phyloP scores from a whole-genome alignment of 1,139 yeast genomes.

The Saccharomyces pastorianus region DNA sequence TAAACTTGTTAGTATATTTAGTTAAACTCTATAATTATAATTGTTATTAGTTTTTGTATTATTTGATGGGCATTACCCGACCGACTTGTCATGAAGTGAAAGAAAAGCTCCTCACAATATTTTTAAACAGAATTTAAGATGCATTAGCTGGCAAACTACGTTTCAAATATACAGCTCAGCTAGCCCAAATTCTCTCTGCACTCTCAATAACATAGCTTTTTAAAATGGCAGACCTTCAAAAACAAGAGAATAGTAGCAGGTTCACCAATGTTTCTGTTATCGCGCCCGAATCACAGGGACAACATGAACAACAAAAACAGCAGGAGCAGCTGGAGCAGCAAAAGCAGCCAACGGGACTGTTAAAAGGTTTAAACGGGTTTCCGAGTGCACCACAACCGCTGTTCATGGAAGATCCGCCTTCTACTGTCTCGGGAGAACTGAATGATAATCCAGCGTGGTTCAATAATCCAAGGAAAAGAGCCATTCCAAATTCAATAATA shows the following conservation, averaged over 20 bases:
- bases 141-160: neutral
- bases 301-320: neutral
- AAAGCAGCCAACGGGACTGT: conserved; percentile 10
- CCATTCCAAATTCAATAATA: conserved; percentile 2
- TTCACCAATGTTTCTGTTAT: conserved; percentile 18
- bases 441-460: conserved; percentile 3
- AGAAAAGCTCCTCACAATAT: neutral
- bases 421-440: neutral
- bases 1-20: neutral
- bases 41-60: neutral
- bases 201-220: neutral
- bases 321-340: neutral
- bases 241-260: conserved; percentile 7
- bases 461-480: conserved; percentile 5
- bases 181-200: neutral
- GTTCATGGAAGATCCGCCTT: neutral
- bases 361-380: neutral
- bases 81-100: neutral
- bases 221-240: neutral
- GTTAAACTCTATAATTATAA: neutral
- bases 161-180: neutral
- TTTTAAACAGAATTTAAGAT: neutral
- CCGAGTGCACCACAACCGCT: neutral
- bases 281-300: conserved; percentile 11
- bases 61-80: neutral